Conservation (phyloP, 768 basidiomycete species). For the Paxillus ammoniavirescens region DNA sequence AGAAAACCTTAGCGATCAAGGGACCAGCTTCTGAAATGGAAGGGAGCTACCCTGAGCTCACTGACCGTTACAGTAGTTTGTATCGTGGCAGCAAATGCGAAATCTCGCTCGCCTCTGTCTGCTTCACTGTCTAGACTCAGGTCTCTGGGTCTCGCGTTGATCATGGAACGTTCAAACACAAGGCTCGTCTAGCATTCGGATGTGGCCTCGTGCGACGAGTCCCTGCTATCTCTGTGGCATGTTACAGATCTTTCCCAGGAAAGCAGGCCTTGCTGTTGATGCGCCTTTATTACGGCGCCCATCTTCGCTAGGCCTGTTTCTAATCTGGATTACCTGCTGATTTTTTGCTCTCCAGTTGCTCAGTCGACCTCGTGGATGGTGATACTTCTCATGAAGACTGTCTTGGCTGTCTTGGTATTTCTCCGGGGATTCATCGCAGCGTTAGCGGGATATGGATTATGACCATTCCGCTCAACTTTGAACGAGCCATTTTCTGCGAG, state of each 20-base stretch:
- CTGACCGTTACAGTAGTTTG: constrained; percentile 5
- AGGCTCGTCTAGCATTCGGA: constrained; percentile 1
- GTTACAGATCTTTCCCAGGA: constrained; percentile 11
- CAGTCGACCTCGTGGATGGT: constrained; percentile 11
- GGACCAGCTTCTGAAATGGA: constrained; percentile 34
- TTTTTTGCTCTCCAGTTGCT: constrained; percentile 17
- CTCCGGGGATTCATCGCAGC: constrained; percentile 9
- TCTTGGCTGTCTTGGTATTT: constrained; percentile 10
- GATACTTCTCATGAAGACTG: constrained; percentile 7
- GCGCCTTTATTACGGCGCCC: constrained; percentile 31
- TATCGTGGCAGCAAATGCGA: constrained; percentile 13
- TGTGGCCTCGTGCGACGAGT: background rate
- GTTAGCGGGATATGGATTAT: constrained; percentile 11
- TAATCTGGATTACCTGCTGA: constrained; percentile 8
- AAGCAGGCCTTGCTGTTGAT: constrained; percentile 31
- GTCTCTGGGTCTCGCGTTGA: background rate
- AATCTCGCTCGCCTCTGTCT: constrained; percentile 16
- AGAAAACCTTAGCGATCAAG: constrained; percentile 28
- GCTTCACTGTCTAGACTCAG: constrained; percentile 10
- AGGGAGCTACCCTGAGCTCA: constrained; percentile 20
- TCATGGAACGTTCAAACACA: constrained; percentile 12
- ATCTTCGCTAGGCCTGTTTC: constrained; percentile 10
- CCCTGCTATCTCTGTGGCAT: constrained; percentile 19
- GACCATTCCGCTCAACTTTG: constrained; percentile 1
- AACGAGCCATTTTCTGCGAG: constrained; percentile 5